phyloP scores from a whole-genome alignment of 2,329 filamentous ascomycete species.

The Lachnellula cervina region DNA sequence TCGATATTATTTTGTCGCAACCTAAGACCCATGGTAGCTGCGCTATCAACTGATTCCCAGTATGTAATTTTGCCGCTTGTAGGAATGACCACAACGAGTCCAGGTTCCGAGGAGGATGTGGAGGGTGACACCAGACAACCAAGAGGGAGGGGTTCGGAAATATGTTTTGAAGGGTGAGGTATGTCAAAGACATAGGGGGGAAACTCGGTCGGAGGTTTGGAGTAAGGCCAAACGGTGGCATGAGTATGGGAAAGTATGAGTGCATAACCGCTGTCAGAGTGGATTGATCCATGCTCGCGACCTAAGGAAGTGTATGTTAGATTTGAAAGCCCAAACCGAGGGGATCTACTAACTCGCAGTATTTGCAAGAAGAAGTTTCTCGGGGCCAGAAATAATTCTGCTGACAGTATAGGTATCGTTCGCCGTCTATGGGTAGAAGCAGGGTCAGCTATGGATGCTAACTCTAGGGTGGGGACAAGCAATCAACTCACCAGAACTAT shows the following conservation, averaged over 20 bases:
- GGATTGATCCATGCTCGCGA: slow-evolving; percentile 61
- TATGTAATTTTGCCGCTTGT: slow-evolving; percentile 81
- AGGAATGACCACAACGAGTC: slow-evolving; percentile 81
- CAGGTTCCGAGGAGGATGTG: slow-evolving; percentile 72
- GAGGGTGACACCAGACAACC: slow-evolving; percentile 78
- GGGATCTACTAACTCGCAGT: slow-evolving; percentile 51
- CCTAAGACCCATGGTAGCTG: slow-evolving; percentile 72
- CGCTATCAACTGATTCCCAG: slow-evolving; percentile 92
- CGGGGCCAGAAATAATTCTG: slow-evolving; percentile 77
- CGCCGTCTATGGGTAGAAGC: slow-evolving; percentile 54
- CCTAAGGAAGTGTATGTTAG: slow-evolving; percentile 37
- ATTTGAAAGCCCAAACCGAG: slow-evolving; percentile 11
- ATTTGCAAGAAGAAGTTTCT: slow-evolving; percentile 61
- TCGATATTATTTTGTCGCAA: slow-evolving; percentile 79
- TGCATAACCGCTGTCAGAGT: slow-evolving; percentile 65
- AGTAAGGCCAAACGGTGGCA: slow-evolving; percentile 89
- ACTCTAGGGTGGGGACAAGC: neutral
- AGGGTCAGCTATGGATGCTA: slow-evolving; percentile 3
- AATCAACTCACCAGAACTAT: slow-evolving; percentile 56
- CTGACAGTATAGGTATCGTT: slow-evolving; percentile 82
- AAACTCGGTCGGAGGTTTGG: slow-evolving; percentile 59
- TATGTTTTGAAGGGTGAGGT: slow-evolving; percentile 63
- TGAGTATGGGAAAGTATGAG: slow-evolving; percentile 75
- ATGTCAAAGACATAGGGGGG: slow-evolving; percentile 78
- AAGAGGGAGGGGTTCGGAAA: slow-evolving; percentile 69